These are phyloP conservation scores for Teunomyces cretensis DNA, from an alignment of 805 yeast species.

Conservation along the genomic window DNA sequence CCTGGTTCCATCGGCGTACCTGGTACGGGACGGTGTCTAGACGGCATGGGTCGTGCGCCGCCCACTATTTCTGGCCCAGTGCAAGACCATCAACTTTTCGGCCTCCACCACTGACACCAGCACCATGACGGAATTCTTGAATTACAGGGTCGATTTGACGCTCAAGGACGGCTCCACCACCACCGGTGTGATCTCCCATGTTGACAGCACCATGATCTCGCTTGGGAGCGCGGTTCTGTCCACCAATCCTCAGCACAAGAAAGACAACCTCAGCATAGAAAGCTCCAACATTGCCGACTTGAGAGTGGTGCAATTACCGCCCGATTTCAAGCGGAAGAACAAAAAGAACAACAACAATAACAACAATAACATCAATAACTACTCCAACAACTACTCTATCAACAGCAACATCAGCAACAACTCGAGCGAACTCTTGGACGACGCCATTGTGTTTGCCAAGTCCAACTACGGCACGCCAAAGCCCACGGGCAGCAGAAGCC, in stretches of 20 bases:
- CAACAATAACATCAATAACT: slow-evolving; percentile 11
- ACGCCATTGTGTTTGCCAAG: slow-evolving; percentile 28
- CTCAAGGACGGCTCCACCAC: slow-evolving; percentile 39
- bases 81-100: too few species aligned
- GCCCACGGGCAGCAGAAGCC: slow-evolving; percentile 3
- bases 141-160: slow-evolving; percentile 39
- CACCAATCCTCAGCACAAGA: slow-evolving; percentile 8
- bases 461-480: slow-evolving; percentile 5
- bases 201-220: slow-evolving; percentile 27
- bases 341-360: slow-evolving; percentile 17
- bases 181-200: slow-evolving; percentile 33
- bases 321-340: slow-evolving; percentile 14
- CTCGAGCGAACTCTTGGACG: slow-evolving; percentile 19
- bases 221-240: slow-evolving; percentile 23
- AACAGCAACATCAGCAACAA: slow-evolving; percentile 16
- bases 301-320: slow-evolving; percentile 56
- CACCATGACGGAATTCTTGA: slow-evolving; percentile 39
- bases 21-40: too few species aligned
- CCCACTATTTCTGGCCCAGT: too few species aligned
- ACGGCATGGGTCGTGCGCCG: too few species aligned
- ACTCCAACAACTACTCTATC: slow-evolving; percentile 7
- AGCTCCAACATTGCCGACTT: slow-evolving; percentile 51
- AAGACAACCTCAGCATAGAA: slow-evolving; percentile 16
- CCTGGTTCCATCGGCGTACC: too few species aligned
- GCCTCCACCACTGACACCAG: too few species aligned